A percentile compares a stretch with the other conserved stretches of the same genome.
Evolutionary conservation across 768 basidiomycete genomes (phyloP).

Genomic region (Lactifluus volemus): DNA sequence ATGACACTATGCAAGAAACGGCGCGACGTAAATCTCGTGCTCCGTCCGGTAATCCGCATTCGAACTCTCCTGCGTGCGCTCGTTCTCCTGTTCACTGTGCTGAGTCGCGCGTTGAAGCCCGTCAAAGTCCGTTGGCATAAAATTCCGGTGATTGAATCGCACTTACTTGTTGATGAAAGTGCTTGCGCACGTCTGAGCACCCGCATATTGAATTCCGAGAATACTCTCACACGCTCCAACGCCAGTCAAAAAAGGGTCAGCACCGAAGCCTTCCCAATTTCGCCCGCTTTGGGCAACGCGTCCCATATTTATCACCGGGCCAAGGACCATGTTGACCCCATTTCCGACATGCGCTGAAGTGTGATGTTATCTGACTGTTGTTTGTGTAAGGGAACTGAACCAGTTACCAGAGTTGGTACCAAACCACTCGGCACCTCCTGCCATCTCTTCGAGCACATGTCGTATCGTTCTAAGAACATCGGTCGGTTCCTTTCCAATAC

Average conservation of each 20-base stretch:
- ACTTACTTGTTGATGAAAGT: conserved; percentile 65
- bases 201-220: conserved; percentile 68
- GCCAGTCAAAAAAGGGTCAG: conserved; percentile 80
- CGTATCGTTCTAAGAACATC: too few species aligned
- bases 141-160: too few species aligned
- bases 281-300: conserved; percentile 74
- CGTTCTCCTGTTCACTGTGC: conserved; percentile 58
- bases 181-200: conserved; percentile 87
- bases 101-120: background rate
- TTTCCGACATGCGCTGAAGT: too few species aligned
- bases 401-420: too few species aligned
- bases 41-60: conserved; percentile 75
- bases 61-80: conserved; percentile 45
- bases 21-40: conserved; percentile 66
- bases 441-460: too few species aligned
- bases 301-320: conserved; percentile 84
- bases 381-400: too few species aligned
- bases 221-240: conserved; percentile 75
- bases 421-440: too few species aligned
- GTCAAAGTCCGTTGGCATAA: background rate
- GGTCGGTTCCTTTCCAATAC: too few species aligned
- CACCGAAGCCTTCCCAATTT: conserved; percentile 94
- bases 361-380: too few species aligned
- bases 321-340: conserved; percentile 73
- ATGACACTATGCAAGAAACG: conserved; percentile 62